Percentiles rank a stretch among this genome's conserved stretches.
Conservation (phyloP, 2,329 filamentous ascomycete species). For the Fusarium oligoseptatum region DNA sequence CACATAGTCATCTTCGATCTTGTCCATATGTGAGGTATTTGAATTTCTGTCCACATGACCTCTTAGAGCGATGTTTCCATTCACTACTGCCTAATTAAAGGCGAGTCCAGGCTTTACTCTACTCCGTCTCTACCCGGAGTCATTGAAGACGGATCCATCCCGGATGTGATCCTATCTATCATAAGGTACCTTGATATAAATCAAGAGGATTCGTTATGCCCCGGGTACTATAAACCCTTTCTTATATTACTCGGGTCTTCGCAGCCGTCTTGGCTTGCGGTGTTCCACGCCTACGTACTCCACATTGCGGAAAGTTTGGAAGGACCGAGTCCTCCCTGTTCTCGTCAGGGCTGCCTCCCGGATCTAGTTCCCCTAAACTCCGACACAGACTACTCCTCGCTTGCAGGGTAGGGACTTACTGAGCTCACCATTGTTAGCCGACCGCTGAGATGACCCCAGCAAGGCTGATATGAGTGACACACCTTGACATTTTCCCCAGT, state of each 20-base stretch:
- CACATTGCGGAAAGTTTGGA: conserved; percentile 60
- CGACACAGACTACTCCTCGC: conserved; percentile 64
- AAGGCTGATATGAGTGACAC: conserved; percentile 42
- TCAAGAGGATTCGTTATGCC: conserved; percentile 65
- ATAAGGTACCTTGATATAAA: conserved; percentile 71
- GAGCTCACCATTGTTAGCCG: conserved; percentile 68
- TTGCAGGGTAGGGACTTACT: conserved; percentile 64
- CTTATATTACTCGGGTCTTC: conserved; percentile 7
- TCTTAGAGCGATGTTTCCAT: conserved; percentile 49
- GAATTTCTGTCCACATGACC: conserved; percentile 70
- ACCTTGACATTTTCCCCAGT: neutral
- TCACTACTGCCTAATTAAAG: conserved; percentile 32
- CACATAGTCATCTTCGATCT: conserved; percentile 49
- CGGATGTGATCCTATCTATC: conserved; percentile 29
- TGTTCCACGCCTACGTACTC: conserved; percentile 62
- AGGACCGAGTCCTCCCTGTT: conserved; percentile 64
- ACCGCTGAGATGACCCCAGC: conserved; percentile 66
- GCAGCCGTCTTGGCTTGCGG: conserved; percentile 54
- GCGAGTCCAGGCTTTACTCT: conserved; percentile 3
- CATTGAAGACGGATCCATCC: too few species aligned
- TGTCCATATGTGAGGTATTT: conserved; percentile 58
- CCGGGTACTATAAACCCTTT: conserved; percentile 75
- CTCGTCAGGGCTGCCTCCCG: conserved; percentile 37
- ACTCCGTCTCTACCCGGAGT: too few species aligned
- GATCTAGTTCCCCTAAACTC: conserved; percentile 42